Percentiles rank a stretch among this genome's conserved stretches.
phyloP scores from a whole-genome alignment of 2,329 filamentous ascomycete genomes.

The Trichoderma sp. region DNA sequence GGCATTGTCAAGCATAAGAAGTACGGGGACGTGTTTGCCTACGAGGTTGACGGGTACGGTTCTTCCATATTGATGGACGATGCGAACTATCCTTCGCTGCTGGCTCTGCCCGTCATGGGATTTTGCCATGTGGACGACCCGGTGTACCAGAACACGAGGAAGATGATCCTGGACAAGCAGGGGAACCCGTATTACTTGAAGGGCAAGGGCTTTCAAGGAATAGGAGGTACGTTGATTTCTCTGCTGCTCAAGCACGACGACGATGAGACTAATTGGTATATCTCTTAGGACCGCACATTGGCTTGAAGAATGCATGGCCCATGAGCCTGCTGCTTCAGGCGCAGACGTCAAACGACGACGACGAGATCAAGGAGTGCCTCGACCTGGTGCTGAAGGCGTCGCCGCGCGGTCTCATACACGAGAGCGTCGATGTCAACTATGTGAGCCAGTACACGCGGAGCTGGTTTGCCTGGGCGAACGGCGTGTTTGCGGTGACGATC shows the following conservation, averaged over 20 bases:
- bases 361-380: constrained; percentile 76
- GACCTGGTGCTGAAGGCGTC: constrained; percentile 74
- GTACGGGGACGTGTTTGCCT: constrained; percentile 80
- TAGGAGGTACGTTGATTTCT: constrained; percentile 68
- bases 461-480: constrained; percentile 99
- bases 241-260: background rate
- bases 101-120: constrained; percentile 77
- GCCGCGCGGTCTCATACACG: constrained; percentile 80
- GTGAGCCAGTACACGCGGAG: constrained; percentile 73
- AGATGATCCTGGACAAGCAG: constrained; percentile 68
- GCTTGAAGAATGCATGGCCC: constrained; percentile 90
- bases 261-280: constrained; percentile 28
- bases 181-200: constrained; percentile 89
- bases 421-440: constrained; percentile 82
- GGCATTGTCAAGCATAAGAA: constrained; percentile 75
- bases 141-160: constrained; percentile 86
- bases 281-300: constrained; percentile 65
- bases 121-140: constrained; percentile 67
- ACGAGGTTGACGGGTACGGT: constrained; percentile 85
- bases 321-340: constrained; percentile 93
- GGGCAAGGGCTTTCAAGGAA: constrained; percentile 78
- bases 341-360: constrained; percentile 81
- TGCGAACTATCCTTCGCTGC: constrained; percentile 80
- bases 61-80: constrained; percentile 85
- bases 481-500: constrained; percentile 90